Base-by-base conservation (phyloP, 371 early-diverging fungal genomes). In the Mortierella sp. region DNA sequence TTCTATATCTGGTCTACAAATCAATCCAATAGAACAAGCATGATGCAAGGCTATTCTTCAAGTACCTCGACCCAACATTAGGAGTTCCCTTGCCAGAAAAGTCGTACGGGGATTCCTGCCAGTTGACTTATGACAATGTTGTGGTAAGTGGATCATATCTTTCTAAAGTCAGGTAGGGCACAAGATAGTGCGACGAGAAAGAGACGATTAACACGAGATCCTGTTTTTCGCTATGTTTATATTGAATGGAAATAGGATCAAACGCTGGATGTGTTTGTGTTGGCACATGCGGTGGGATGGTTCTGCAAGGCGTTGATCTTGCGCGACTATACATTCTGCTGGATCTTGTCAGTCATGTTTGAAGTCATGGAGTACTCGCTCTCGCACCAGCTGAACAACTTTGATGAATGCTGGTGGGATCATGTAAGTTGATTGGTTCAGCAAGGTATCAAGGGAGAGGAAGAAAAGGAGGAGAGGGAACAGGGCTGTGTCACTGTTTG, bases 401-500 rank as follows among this genome's bases (percentile, higher is more conserved):
- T 99, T 91, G 96, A 97, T 44, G 99, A 99, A 91, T 99, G 99
- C 89, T 99, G 99, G 99, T 99, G 99, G 99, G 98, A 99, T 91
- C 99, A 99, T 88, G 97, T 96, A 93, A 84, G 95, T 83, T 34
- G 16, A 1, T 55, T 16, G 50, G 42, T 8, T 55, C 55, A 55
- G 31, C 16, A 50, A 13, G 14, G 16, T 50, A 16, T 13, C 50
- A 13, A 50, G 0, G 16, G 50, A 50, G 3, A 16, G 50, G 14
- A 24, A 8, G 54, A 54, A 3, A 24, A 24, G 52, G 5, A 2
- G 13, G 19, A 13, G 19, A 21, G 5, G 52, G n/a, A 5, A 4
- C 13, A 13, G 11, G 31, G 31, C 28, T 60, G 31, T 60, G 16
- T 8, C 4, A 0, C 28, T 60, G 26, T 58, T 16, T 26, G 68